These are phyloP conservation scores for Hypsizygus ulmarius DNA, from an alignment of 1,284 basidiomycete genomes.

Conservation along the genomic window DNA sequence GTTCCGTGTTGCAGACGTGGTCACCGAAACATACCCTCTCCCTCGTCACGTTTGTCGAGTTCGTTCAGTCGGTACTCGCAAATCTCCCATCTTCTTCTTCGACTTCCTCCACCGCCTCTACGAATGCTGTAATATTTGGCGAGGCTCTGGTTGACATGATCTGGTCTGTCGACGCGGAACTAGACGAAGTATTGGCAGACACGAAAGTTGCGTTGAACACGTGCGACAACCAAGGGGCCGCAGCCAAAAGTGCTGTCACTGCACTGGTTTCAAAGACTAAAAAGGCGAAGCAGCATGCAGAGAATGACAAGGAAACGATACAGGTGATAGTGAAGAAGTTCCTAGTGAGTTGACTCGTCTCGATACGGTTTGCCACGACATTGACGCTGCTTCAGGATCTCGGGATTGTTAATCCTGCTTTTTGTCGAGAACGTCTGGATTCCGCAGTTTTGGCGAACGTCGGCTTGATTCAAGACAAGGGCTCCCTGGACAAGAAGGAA, in stretches of 20 bases:
- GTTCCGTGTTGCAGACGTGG: slow-evolving; percentile 58
- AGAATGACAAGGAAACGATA: slow-evolving; percentile 62
- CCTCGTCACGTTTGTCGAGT: slow-evolving; percentile 50
- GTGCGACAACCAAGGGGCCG: slow-evolving; percentile 30
- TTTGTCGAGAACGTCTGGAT: slow-evolving; percentile 75
- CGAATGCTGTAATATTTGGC: slow-evolving; percentile 48
- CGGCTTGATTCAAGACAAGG: slow-evolving; percentile 63
- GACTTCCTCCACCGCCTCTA: slow-evolving; percentile 34
- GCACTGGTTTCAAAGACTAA: slow-evolving; percentile 36
- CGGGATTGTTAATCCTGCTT: slow-evolving; percentile 52
- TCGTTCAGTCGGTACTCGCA: slow-evolving; percentile 59
- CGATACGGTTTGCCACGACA: neutral
- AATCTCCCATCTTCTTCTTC: slow-evolving; percentile 70
- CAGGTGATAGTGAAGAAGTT: slow-evolving; percentile 57
- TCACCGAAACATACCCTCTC: slow-evolving; percentile 44
- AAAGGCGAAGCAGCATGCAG: slow-evolving; percentile 49
- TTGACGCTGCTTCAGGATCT: slow-evolving; percentile 36
- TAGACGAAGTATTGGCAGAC: slow-evolving; percentile 68
- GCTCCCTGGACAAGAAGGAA: slow-evolving; percentile 68
- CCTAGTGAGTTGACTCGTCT: slow-evolving; percentile 48
- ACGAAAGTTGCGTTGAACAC: slow-evolving; percentile 42
- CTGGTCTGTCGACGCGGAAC: slow-evolving; percentile 73
- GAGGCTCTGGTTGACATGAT: slow-evolving; percentile 74
- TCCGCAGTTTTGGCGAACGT: slow-evolving; percentile 55
- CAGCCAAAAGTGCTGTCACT: slow-evolving; percentile 21